Evolutionary conservation across 345 rosid genomes (phyloP), one percentile per base, ranked within the genome.

Genomic region (Stellera chamaejasme): DNA sequence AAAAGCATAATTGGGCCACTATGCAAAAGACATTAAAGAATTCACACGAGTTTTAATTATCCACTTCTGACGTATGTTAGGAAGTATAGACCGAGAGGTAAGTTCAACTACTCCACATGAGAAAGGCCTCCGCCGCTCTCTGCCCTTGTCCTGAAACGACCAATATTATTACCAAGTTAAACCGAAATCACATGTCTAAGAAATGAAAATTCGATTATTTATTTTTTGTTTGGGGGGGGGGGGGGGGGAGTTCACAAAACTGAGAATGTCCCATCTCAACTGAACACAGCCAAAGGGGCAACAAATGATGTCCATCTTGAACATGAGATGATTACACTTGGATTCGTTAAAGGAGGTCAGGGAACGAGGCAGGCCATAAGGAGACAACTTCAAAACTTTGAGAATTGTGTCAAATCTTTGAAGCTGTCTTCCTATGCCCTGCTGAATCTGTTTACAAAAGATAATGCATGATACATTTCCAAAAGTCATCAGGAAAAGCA

Each of bases 61-160:
- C 39, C 39, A 8, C 8, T 5, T 8, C 39, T 32, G 8, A 3
- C 39, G 39, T 32, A 32, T 32, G 4, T 32, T 32, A 32, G 39
- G 39, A 32, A 32, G 5, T 32, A 8, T 32, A 5, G 27, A 55
- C 50, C 48, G 13, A 43, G 16, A 11, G 10, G 50, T 8, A 32
- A 15, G 15, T 3, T 16, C 13, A 52, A 46, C n/a, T 60, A 86
- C 57, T 75, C 86, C 68, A 86, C 84, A 25, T 73, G 92, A 11
- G 92, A 82, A 36, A 69, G 26, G 10, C 87, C 87, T 8, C 86
- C 82, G 43, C 81, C 79, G 1, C 60, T 72, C 64, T 90, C 85
- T 12, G 93, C 79, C 27, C 64, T 60, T 9, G 94, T 85, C 84
- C 97, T 87, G 79, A 71, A 73, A 16, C 46, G 43, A 32, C 44